Evolutionary conservation across 2,329 filamentous ascomycete species (phyloP).

Genomic region (Fusarium sp.): DNA sequence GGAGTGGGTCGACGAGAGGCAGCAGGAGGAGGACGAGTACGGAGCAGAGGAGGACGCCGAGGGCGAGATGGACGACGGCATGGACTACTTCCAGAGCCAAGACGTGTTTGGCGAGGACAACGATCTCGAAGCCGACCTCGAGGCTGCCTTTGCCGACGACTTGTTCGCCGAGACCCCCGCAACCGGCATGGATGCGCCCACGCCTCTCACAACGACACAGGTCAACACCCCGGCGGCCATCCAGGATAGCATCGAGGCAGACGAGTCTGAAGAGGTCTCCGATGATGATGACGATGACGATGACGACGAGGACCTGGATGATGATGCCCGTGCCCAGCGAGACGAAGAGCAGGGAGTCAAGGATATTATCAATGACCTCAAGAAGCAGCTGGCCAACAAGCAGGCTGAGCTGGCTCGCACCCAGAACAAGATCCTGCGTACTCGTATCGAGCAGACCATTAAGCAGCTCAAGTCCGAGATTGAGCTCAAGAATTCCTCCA

Average conservation of each 20-base stretch:
- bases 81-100: slow-evolving; percentile 50
- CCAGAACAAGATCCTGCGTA: slow-evolving; percentile 58
- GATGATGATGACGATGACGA: slow-evolving; percentile 62
- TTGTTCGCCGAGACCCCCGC: slow-evolving; percentile 52
- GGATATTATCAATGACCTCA: slow-evolving; percentile 62
- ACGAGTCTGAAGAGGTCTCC: slow-evolving; percentile 49
- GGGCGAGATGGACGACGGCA: slow-evolving; percentile 56
- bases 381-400: slow-evolving; percentile 58
- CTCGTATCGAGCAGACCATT: slow-evolving; percentile 60
- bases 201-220: slow-evolving; percentile 55
- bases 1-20: slow-evolving; percentile 68
- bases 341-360: slow-evolving; percentile 63
- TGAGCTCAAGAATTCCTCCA: slow-evolving; percentile 55
- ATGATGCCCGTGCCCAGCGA: slow-evolving; percentile 58
- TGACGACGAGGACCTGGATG: slow-evolving; percentile 62
- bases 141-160: slow-evolving; percentile 60
- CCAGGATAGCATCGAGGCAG: slow-evolving; percentile 56
- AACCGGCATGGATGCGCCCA: slow-evolving; percentile 55
- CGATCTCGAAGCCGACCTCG: slow-evolving; percentile 63
- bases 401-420: slow-evolving; percentile 55
- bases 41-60: slow-evolving; percentile 61
- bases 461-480: slow-evolving; percentile 56
- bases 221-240: slow-evolving; percentile 55
- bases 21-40: slow-evolving; percentile 52
- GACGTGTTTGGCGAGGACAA: slow-evolving; percentile 51